A percentile compares a stretch with the other conserved stretches of the same genome.
Evolutionary conservation across 2,329 filamentous ascomycete genomes (phyloP).

Genomic region (Laburnicola sp.): DNA sequence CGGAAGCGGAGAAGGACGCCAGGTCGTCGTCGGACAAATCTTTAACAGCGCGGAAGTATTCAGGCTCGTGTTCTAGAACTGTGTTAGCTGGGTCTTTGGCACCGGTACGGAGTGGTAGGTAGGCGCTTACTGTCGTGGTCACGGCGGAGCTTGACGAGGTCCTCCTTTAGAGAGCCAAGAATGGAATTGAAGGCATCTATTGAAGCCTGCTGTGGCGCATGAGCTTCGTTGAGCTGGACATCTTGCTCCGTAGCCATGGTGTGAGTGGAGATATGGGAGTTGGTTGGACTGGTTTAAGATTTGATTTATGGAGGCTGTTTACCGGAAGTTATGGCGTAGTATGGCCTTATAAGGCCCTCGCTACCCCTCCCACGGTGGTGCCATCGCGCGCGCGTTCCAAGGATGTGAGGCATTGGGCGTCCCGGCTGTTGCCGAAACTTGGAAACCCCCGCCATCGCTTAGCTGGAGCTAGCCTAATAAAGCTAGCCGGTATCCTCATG

Average conservation of each 20-base stretch:
- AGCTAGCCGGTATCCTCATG: too few relatives aligned
- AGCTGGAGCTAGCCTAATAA: too few relatives aligned
- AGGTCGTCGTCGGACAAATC: conserved; percentile 46
- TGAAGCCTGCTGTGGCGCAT: conserved; percentile 41
- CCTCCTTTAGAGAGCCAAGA: conserved; percentile 35
- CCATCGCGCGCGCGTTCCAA: conserved; percentile 16
- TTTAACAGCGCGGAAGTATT: conserved; percentile 45
- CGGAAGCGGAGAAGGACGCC: conserved; percentile 27
- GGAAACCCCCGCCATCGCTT: conserved; percentile 7
- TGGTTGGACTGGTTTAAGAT: not conserved
- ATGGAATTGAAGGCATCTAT: conserved; percentile 39
- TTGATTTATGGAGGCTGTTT: not conserved
- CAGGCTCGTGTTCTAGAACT: conserved; percentile 40
- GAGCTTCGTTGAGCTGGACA: conserved; percentile 36
- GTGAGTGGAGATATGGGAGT: not conserved
- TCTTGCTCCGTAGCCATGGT: conserved; percentile 45
- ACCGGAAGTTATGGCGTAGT: not conserved
- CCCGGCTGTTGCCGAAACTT: conserved; percentile 21
- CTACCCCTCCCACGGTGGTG: conserved; percentile 18
- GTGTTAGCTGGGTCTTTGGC: not conserved
- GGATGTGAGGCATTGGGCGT: conserved; percentile 16
- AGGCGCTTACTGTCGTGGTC: conserved; percentile 36
- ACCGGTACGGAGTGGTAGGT: not conserved
- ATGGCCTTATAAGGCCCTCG: conserved; percentile 17
- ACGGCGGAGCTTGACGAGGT: conserved; percentile 40